Evolutionary conservation across 2,329 filamentous ascomycete genomes (phyloP).

Genomic region (Fusarium foetens): DNA sequence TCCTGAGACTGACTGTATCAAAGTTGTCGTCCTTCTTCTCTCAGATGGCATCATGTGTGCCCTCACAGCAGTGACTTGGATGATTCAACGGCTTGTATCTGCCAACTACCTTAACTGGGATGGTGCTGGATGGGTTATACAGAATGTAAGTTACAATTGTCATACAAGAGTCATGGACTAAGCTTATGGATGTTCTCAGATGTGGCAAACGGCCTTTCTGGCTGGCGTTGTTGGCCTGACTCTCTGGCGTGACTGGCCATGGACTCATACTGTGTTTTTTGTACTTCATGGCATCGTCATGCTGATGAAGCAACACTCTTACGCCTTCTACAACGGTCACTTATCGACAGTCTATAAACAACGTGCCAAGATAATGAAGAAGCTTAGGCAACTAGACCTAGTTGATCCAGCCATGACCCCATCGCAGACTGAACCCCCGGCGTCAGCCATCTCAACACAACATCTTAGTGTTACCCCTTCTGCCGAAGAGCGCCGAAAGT

Average conservation of each 20-base stretch:
- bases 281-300: conserved; percentile 79
- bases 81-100: conserved; percentile 70
- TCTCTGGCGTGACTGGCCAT: conserved; percentile 79
- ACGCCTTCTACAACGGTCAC: conserved; percentile 82
- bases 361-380: conserved; percentile 55
- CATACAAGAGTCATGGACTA: neutral
- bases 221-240: conserved; percentile 71
- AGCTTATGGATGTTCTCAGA: conserved; percentile 46
- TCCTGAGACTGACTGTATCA: conserved; percentile 1
- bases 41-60: conserved; percentile 77
- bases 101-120: conserved; percentile 75
- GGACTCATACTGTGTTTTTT: conserved; percentile 84
- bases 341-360: conserved; percentile 69
- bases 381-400: conserved; percentile 67
- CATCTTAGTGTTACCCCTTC: conserved; percentile 57
- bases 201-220: conserved; percentile 76
- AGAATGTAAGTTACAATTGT: conserved; percentile 62
- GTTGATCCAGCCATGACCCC: conserved; percentile 59
- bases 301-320: conserved; percentile 87
- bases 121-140: conserved; percentile 75
- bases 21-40: conserved; percentile 63
- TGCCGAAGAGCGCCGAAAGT: conserved; percentile 56
- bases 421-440: conserved; percentile 54
- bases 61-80: conserved; percentile 71
- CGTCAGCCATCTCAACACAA: conserved; percentile 56